phyloP scores from a whole-genome alignment of 352 stramenopile genomes.

The Globisporangium orthogonon region DNA sequence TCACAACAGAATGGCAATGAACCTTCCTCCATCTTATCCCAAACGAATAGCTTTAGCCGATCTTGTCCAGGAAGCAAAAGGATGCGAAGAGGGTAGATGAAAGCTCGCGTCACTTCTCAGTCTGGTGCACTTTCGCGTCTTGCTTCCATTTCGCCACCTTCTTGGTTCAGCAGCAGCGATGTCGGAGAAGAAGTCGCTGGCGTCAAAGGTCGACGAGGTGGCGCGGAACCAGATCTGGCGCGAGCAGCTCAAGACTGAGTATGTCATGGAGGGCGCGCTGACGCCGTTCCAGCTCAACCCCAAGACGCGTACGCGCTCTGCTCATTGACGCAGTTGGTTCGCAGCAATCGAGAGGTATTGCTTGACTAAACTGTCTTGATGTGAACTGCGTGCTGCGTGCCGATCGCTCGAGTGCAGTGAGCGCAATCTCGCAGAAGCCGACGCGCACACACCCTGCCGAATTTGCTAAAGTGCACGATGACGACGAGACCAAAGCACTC shows the following conservation, averaged over 20 bases:
- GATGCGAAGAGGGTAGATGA: no score
- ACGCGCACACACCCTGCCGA: constrained; percentile 68
- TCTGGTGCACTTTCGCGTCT: no score
- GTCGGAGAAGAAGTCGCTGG: constrained; percentile 70
- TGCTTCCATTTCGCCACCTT: no score
- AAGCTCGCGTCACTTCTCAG: no score
- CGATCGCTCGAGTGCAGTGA: constrained; percentile 30
- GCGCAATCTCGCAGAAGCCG: constrained; percentile 67
- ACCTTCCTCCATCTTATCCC: neutral
- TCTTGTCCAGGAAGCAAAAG: no score
- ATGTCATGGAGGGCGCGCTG: constrained; percentile 62
- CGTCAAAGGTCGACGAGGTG: constrained; percentile 83
- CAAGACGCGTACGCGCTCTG: constrained; percentile 50
- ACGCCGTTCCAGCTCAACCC: constrained; percentile 83
- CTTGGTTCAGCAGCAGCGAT: constrained; percentile 16
- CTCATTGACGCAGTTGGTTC: neutral
- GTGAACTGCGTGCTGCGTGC: neutral
- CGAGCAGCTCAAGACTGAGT: constrained; percentile 83
- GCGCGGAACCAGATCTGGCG: constrained; percentile 85
- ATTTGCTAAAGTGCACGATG: constrained; percentile 52
- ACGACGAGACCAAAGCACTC: constrained; percentile 47
- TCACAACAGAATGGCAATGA: neutral
- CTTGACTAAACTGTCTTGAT: neutral
- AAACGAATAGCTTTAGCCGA: no score
- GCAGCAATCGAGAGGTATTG: no score